Evolutionary conservation across 1,284 basidiomycete genomes (phyloP).

Genomic region (Amanita bisporigera): DNA sequence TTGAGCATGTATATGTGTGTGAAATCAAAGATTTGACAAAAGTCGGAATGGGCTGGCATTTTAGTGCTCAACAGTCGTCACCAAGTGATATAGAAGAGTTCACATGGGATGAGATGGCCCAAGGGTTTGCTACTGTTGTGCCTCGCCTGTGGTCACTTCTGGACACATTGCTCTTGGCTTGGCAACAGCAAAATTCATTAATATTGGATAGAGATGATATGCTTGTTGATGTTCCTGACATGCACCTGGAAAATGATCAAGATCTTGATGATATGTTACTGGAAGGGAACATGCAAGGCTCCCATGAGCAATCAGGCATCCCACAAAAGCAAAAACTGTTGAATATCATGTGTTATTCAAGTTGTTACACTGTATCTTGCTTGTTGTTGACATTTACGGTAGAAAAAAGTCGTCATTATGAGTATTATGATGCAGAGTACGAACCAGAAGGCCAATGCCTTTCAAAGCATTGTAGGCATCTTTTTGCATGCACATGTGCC

Average conservation of each 20-base stretch:
- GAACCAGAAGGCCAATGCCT: constrained; percentile 35
- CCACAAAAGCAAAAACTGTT: not conserved
- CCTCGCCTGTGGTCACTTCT: not conserved
- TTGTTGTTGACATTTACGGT: not conserved
- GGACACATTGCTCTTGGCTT: not conserved
- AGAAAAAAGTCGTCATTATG: constrained; percentile 37
- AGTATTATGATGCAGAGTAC: constrained; percentile 39
- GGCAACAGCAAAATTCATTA: not conserved
- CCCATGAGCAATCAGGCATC: not conserved
- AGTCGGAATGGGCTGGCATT: not conserved
- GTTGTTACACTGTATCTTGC: not conserved
- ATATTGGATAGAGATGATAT: not conserved
- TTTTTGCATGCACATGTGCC: constrained; percentile 38
- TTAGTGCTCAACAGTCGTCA: not conserved
- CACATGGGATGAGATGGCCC: not conserved
- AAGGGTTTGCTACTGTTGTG: not conserved
- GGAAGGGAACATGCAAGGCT: not conserved
- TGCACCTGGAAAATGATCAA: no score
- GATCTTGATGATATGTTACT: not conserved
- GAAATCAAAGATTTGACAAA: not conserved
- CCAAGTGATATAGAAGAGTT: not conserved
- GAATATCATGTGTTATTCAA: not conserved
- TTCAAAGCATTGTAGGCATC: constrained; percentile 33
- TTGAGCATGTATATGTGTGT: not conserved
- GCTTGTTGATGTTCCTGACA: not conserved